Conservation (phyloP, 257 asterid genomes). For the Solanum chilense region DNA sequence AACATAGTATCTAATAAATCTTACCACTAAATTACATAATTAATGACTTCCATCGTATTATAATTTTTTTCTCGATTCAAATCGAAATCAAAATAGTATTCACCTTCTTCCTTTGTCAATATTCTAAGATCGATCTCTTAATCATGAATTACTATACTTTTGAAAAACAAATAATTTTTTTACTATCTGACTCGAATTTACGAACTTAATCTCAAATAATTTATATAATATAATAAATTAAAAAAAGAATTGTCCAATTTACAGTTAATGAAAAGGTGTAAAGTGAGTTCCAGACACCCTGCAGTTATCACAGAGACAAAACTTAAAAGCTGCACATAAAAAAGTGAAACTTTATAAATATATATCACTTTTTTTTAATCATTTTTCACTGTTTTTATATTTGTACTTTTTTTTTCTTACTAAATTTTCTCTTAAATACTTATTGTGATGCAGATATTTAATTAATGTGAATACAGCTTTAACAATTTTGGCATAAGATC, state of each 20-base stretch:
- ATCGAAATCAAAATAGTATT: background rate
- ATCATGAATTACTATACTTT: background rate
- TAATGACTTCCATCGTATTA: too few species aligned
- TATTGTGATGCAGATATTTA: background rate
- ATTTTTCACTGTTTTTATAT: background rate
- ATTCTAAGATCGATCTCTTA: too few species aligned
- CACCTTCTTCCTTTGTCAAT: background rate
- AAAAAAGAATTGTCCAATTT: background rate
- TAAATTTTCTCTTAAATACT: background rate
- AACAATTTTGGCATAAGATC: background rate
- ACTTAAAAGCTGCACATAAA: background rate
- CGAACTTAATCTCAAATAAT: accelerated
- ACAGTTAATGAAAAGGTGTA: background rate
- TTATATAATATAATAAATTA: background rate
- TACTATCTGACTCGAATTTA: accelerated
- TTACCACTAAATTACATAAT: too few species aligned
- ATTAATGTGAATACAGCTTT: background rate
- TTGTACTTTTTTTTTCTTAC: background rate
- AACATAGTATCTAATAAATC: too few species aligned
- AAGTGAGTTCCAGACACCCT: background rate
- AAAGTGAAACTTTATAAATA: background rate
- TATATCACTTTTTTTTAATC: background rate
- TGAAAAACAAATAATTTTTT: too few species aligned
- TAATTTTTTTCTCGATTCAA: too few species aligned
- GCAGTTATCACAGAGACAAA: background rate